These are phyloP conservation scores for Grifola frondosa DNA, from an alignment of 1,284 basidiomycete genomes.

Conservation along the genomic window DNA sequence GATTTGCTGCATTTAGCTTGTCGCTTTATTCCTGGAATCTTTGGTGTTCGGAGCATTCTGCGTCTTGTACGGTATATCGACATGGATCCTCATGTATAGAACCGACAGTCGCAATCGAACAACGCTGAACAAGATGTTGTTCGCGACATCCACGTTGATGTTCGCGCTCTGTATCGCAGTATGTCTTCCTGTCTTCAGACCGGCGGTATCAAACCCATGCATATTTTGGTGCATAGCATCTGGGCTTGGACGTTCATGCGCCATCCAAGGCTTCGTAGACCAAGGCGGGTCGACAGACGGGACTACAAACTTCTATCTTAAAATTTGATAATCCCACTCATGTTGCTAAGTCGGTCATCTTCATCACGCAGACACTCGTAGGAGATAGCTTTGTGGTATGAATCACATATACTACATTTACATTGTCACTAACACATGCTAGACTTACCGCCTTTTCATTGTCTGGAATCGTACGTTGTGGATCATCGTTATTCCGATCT, in stretches of 20 bases:
- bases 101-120: conserved; percentile 14
- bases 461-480: conserved; percentile 16
- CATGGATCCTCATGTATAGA: conserved; percentile 22
- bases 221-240: conserved; percentile 4
- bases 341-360: conserved; percentile 20
- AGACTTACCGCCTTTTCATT: conserved; percentile 1
- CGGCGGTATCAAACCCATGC: background rate
- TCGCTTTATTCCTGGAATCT: conserved; percentile 17
- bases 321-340: conserved; percentile 13
- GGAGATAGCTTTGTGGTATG: conserved; percentile 17
- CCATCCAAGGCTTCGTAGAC: conserved; percentile 14
- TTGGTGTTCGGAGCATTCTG: conserved; percentile 20
- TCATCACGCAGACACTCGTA: conserved; percentile 19
- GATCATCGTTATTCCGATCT: conserved; percentile 11
- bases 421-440: background rate
- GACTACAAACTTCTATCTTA: conserved; percentile 9
- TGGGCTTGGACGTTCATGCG: conserved; percentile 15
- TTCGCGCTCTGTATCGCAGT: conserved; percentile 16
- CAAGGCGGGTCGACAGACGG: conserved; percentile 10
- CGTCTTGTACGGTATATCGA: conserved; percentile 18
- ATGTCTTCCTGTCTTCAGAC: background rate
- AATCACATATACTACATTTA: too few species aligned
- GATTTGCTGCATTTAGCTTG: conserved; percentile 7
- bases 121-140: conserved; percentile 16
- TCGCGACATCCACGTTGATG: conserved; percentile 17